phyloP scores from a whole-genome alignment of 2,329 filamentous ascomycete genomes.

The Lecanicillium sp. region DNA sequence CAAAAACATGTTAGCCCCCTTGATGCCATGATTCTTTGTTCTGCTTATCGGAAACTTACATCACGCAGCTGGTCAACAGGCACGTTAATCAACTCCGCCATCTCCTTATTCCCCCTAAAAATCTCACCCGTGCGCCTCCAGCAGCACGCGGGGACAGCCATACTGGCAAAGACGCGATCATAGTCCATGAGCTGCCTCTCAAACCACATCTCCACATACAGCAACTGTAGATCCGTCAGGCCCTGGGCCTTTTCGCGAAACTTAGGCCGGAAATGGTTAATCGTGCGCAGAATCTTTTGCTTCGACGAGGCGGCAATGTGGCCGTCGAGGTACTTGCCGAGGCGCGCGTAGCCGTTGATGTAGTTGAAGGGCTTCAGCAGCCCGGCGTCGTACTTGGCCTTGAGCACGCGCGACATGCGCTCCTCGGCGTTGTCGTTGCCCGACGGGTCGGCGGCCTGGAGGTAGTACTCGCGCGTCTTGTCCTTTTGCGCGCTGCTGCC shows the following conservation, averaged over 20 bases:
- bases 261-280: slow-evolving; percentile 89
- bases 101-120: slow-evolving; percentile 95
- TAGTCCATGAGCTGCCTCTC: slow-evolving; percentile 95
- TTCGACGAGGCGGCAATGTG: slow-evolving; percentile 77
- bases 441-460: slow-evolving; percentile 91
- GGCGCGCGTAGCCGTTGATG: slow-evolving; percentile 85
- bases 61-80: slow-evolving; percentile 86
- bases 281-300: slow-evolving; percentile 83
- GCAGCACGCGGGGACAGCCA: slow-evolving; percentile 96
- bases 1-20: no score
- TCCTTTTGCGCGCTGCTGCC: slow-evolving; percentile 57
- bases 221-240: slow-evolving; percentile 86
- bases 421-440: slow-evolving; percentile 81
- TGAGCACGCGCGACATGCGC: slow-evolving; percentile 88
- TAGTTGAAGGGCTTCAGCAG: slow-evolving; percentile 97
- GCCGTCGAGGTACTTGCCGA: slow-evolving; percentile 86
- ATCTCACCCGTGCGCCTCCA: slow-evolving; percentile 97
- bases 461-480: slow-evolving; percentile 82
- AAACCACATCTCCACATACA: slow-evolving; percentile 99
- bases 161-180: slow-evolving; percentile 95
- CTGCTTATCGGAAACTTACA: no score
- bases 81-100: slow-evolving; percentile 92
- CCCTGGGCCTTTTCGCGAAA: slow-evolving; percentile 92
- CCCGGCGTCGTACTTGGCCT: slow-evolving; percentile 93
- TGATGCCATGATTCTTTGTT: no score